These are phyloP conservation scores for Peltaster fructicola DNA, from an alignment of 2,329 filamentous ascomycete species.

Conservation along the genomic window DNA sequence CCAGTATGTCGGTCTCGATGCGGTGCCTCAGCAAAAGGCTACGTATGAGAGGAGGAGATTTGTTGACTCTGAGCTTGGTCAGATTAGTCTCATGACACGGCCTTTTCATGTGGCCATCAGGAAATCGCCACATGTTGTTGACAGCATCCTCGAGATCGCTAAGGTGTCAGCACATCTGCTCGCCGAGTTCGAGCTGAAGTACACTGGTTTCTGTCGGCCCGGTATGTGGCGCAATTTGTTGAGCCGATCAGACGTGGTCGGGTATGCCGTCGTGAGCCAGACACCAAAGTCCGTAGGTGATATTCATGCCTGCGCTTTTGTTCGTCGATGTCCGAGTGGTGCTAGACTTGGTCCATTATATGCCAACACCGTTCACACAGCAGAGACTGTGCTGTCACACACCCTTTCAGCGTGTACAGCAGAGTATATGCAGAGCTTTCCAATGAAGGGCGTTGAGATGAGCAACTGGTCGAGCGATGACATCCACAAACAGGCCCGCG, in stretches of 20 bases:
- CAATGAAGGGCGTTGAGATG: slow-evolving; percentile 5
- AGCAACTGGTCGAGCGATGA: slow-evolving; percentile 7
- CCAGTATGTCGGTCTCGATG: slow-evolving; percentile 19
- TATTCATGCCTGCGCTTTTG: slow-evolving; percentile 16
- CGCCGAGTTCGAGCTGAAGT: slow-evolving; percentile 13
- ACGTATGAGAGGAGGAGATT: slow-evolving; percentile 21
- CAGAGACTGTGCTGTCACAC: slow-evolving; percentile 11
- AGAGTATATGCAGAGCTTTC: too few species aligned
- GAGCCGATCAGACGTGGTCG: slow-evolving; percentile 14
- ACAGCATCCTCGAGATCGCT: slow-evolving; percentile 10
- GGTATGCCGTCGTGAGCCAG: slow-evolving; percentile 11
- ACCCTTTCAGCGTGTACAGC: too few species aligned
- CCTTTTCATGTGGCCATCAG: slow-evolving; percentile 5
- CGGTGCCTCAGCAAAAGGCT: slow-evolving; percentile 19
- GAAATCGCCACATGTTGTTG: neutral
- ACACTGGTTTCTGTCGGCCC: slow-evolving; percentile 18
- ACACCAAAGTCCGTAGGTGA: slow-evolving; percentile 5
- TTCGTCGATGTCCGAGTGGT: slow-evolving; percentile 17
- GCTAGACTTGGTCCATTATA: slow-evolving; percentile 21
- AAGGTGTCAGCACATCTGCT: slow-evolving; percentile 11
- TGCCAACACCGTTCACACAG: slow-evolving; percentile 13
- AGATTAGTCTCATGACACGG: slow-evolving; percentile 15
- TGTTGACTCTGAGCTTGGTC: slow-evolving; percentile 10
- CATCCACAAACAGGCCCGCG: slow-evolving; percentile 6
- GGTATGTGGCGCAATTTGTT: slow-evolving; percentile 18